Percentiles rank a stretch among this genome's conserved stretches.
Evolutionary conservation across 2,329 filamentous ascomycete genomes (phyloP).

Genomic region (Fusarium siculi): DNA sequence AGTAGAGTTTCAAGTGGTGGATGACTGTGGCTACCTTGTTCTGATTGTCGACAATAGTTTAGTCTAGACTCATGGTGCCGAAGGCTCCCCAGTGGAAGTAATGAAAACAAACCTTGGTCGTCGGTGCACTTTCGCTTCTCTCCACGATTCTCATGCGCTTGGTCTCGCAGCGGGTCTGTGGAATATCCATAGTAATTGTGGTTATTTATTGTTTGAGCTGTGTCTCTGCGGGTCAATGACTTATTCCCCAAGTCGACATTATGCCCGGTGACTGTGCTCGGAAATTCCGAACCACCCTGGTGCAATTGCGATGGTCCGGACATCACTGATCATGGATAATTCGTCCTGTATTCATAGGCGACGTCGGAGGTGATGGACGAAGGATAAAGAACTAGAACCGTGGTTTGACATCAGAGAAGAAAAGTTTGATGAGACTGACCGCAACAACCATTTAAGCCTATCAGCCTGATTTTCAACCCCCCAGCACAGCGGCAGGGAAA

Average conservation of each 20-base stretch:
- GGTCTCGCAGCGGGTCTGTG: accelerated
- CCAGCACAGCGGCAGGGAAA: background rate
- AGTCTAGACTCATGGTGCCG: background rate
- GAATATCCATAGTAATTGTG: background rate
- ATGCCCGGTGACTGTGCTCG: background rate
- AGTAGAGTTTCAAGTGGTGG: background rate
- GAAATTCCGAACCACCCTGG: background rate
- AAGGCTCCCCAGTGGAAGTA: accelerated
- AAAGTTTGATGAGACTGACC: background rate
- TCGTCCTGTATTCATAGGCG: accelerated
- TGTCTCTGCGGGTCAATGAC: background rate
- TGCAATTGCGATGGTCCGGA: background rate
- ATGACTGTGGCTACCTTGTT: accelerated
- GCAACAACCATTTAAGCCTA: accelerated
- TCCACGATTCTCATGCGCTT: accelerated
- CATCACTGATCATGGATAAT: accelerated
- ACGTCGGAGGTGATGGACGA: accelerated
- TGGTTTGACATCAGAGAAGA: accelerated
- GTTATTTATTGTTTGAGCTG: background rate
- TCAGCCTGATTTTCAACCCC: background rate
- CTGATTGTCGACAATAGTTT: accelerated
- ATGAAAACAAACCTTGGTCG: background rate
- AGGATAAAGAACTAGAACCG: background rate
- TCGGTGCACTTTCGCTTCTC: background rate
- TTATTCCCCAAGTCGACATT: background rate